These are phyloP conservation scores for Exophiala spinifera DNA, from an alignment of 2,329 filamentous ascomycete genomes.

Conservation along the genomic window DNA sequence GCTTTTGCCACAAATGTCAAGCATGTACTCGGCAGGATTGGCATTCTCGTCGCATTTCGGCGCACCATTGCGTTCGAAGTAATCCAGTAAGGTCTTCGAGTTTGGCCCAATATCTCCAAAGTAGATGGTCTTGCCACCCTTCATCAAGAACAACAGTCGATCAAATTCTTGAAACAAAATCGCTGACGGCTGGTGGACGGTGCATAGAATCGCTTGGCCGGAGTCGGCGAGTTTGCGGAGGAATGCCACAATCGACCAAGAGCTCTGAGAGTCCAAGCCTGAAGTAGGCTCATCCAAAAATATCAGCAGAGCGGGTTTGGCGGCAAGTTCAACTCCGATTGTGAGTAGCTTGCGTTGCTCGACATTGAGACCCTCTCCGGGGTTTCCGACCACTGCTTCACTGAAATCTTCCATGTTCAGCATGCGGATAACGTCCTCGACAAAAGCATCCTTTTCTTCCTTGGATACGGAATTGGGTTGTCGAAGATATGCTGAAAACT, in stretches of 20 bases:
- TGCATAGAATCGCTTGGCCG: slow-evolving; percentile 55
- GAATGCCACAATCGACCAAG: slow-evolving; percentile 62
- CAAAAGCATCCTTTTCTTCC: slow-evolving; percentile 76
- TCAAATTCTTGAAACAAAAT: slow-evolving; percentile 60
- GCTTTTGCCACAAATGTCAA: slow-evolving; percentile 53
- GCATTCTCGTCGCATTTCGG: slow-evolving; percentile 62
- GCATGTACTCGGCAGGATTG: slow-evolving; percentile 67
- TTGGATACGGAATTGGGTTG: slow-evolving; percentile 69
- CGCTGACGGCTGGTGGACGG: slow-evolving; percentile 55
- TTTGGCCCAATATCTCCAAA: slow-evolving; percentile 77
- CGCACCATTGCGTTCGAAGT: slow-evolving; percentile 73
- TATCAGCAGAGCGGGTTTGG: slow-evolving; percentile 63
- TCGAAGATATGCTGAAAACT: slow-evolving; percentile 81
- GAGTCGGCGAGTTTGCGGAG: slow-evolving; percentile 52
- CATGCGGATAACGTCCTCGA: slow-evolving; percentile 82
- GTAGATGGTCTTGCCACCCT: slow-evolving; percentile 75
- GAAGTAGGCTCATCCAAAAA: slow-evolving; percentile 63
- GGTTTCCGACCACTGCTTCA: slow-evolving; percentile 83
- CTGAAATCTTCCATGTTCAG: slow-evolving; percentile 86
- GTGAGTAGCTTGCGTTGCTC: slow-evolving; percentile 72
- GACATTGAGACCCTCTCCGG: slow-evolving; percentile 68
- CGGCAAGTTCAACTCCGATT: slow-evolving; percentile 82
- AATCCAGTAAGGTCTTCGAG: slow-evolving; percentile 64
- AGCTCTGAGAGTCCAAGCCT: slow-evolving; percentile 62
- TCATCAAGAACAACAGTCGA: slow-evolving; percentile 71